Evolutionary conservation across 495 filamentous ascomycete genomes (phyloP).

Genomic region (Penicillium desertorum): DNA sequence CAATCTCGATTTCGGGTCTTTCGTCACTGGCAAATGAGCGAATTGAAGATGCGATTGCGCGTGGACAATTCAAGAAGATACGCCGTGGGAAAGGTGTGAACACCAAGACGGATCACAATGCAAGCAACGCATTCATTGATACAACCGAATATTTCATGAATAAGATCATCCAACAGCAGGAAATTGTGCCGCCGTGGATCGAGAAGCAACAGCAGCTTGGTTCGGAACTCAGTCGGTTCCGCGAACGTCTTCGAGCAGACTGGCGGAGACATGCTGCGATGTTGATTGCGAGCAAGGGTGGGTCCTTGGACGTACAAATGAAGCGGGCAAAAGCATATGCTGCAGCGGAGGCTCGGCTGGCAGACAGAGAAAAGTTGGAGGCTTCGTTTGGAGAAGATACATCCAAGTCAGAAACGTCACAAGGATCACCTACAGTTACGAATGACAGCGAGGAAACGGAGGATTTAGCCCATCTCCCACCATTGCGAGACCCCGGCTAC

Average conservation of each 20-base stretch:
- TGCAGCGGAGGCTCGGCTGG: constrained; percentile 60
- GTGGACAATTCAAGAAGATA: constrained; percentile 89
- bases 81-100: constrained; percentile 70
- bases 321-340: constrained; percentile 70
- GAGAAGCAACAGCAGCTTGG: constrained; percentile 95
- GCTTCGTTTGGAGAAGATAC: constrained; percentile 36
- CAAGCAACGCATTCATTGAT: constrained; percentile 86
- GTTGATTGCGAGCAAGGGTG: constrained; percentile 76
- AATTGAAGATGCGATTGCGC: constrained; percentile 90
- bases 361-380: constrained; percentile 46
- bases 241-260: constrained; percentile 70
- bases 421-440: constrained; percentile 11
- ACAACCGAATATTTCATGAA: constrained; percentile 99
- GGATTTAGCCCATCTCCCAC: constrained; percentile 40
- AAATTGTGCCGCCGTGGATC: constrained; percentile 64
- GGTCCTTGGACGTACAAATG: constrained; percentile 75
- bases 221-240: constrained; percentile 66
- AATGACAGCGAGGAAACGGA: constrained; percentile 6
- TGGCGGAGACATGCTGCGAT: constrained; percentile 86
- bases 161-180: constrained; percentile 95
- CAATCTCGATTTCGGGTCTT: constrained; percentile 75
- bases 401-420: constrained; percentile 3
- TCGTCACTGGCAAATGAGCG: constrained; percentile 85
- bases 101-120: constrained; percentile 74
- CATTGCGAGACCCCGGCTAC: constrained; percentile 49